These are phyloP conservation scores for Przewalskia tangutica DNA, from an alignment of 257 asterid species.

Conservation along the genomic window DNA sequence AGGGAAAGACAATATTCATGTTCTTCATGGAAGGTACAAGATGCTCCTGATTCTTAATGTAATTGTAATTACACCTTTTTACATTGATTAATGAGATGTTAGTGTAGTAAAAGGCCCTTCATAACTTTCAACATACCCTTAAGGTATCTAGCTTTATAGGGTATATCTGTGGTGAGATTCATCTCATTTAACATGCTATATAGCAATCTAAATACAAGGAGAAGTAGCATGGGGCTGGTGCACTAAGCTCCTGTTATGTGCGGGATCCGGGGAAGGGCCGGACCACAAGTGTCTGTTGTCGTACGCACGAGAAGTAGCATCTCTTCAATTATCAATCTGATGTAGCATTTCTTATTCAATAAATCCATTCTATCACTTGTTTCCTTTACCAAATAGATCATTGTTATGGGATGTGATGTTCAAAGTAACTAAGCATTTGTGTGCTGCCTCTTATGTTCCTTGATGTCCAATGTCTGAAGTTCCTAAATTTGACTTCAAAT, in stretches of 20 bases:
- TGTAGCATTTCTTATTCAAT: neutral
- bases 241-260: too few species aligned
- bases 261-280: too few species aligned
- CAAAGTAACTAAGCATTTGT: neutral
- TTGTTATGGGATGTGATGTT: neutral
- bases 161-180: neutral
- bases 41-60: conserved; percentile 9
- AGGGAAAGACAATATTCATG: conserved; percentile 56
- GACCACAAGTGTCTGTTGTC: too few species aligned
- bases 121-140: neutral
- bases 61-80: neutral
- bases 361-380: neutral
- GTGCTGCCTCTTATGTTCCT: neutral
- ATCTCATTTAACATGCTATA: neutral
- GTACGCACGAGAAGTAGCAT: neutral
- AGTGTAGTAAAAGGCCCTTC: neutral
- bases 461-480: neutral
- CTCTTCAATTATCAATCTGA: neutral
- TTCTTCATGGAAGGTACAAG: conserved; percentile 93
- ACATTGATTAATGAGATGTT: neutral
- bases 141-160: neutral
- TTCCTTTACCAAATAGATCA: neutral
- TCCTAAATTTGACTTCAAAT: neutral
- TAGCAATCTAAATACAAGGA: neutral
- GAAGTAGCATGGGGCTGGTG: neutral